Percentiles rank a stretch among this genome's conserved stretches.
These are phyloP conservation scores for Mycothermus thermophilus DNA, from an alignment of 495 filamentous ascomycete species.

Conservation along the genomic window DNA sequence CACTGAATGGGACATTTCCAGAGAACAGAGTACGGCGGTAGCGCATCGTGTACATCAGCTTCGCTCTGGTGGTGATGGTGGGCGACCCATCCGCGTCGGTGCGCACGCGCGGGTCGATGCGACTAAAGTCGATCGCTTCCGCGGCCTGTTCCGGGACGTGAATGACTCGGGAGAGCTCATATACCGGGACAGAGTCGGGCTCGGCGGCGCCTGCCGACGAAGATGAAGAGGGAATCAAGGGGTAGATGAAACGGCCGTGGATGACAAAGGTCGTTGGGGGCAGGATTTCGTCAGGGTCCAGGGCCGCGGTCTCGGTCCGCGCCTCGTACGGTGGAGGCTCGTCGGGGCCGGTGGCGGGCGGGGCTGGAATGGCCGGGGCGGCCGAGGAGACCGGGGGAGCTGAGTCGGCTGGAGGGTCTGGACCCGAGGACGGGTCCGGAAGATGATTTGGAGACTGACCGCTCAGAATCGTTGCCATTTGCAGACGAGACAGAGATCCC, in stretches of 20 bases:
- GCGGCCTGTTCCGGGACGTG: slow-evolving; percentile 10
- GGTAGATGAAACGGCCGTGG: slow-evolving; percentile 16
- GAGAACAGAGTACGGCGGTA: slow-evolving; percentile 6
- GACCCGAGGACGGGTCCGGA: too few relatives aligned
- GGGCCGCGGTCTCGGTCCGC: too few relatives aligned
- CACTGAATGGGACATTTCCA: slow-evolving; percentile 8
- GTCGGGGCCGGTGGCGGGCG: too few relatives aligned
- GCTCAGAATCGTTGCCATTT: too few relatives aligned
- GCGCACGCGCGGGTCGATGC: slow-evolving; percentile 17
- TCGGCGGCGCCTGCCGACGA: too few relatives aligned
- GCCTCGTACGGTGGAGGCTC: too few relatives aligned
- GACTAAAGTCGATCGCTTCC: slow-evolving; percentile 14
- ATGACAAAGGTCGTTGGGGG: slow-evolving; percentile 16
- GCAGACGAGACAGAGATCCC: too few relatives aligned
- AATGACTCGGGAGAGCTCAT: slow-evolving; percentile 18
- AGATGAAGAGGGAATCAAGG: background rate
- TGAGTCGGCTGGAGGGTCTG: too few relatives aligned
- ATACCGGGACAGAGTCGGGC: slow-evolving; percentile 11
- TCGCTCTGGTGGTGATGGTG: slow-evolving; percentile 6
- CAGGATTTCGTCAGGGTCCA: slow-evolving; percentile 14
- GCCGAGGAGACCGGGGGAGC: too few relatives aligned
- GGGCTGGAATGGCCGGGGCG: too few relatives aligned
- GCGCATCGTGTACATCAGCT: slow-evolving; percentile 17
- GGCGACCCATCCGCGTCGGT: slow-evolving; percentile 10
- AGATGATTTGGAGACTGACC: too few relatives aligned